phyloP scores from a whole-genome alignment of 345 rosid genomes.

The Fremontodendron californicum region DNA sequence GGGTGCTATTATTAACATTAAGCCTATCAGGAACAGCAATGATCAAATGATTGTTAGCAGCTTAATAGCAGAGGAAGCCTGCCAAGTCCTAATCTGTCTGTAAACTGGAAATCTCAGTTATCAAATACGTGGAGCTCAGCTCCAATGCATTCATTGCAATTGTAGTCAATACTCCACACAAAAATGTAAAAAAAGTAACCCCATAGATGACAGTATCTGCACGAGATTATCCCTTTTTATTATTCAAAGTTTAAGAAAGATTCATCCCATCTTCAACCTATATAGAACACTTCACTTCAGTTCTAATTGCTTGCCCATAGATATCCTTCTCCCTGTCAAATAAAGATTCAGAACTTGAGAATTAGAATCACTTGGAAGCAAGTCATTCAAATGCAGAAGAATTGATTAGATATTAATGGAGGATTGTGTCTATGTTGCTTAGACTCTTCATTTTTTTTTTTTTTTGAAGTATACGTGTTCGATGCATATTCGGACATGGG shows the following conservation, averaged over 20 bases:
- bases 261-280: background rate
- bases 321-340: background rate
- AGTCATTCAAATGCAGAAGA: background rate
- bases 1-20: background rate
- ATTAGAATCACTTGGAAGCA: background rate
- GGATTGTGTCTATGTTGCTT: background rate
- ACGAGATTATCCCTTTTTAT: background rate
- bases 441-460: no score
- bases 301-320: background rate
- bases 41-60: background rate
- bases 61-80: slow-evolving; percentile 1
- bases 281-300: background rate
- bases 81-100: slow-evolving; percentile 6
- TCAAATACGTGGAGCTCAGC: slow-evolving; percentile 20
- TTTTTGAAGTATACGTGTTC: no score
- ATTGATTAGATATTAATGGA: background rate
- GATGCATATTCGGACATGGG: no score
- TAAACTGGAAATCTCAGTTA: slow-evolving; percentile 14
- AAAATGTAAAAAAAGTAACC: background rate
- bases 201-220: background rate
- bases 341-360: background rate
- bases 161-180: background rate
- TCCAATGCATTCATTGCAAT: slow-evolving; percentile 22
- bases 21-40: background rate
- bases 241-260: background rate